phyloP scores from a whole-genome alignment of 2,329 filamentous ascomycete genomes.

The Pestalotiopsis sp. region DNA sequence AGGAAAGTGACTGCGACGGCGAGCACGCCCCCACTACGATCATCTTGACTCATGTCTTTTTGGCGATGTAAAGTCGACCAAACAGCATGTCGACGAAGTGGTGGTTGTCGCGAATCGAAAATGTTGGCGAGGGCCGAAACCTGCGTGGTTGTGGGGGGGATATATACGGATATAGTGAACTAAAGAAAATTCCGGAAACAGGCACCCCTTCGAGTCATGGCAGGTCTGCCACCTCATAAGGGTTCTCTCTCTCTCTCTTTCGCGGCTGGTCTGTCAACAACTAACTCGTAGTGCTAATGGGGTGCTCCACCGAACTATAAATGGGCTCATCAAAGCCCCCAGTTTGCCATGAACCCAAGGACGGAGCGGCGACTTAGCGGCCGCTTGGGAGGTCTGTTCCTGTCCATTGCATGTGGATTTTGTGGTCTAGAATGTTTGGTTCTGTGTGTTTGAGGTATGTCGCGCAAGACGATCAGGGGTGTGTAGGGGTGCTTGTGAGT shows the following conservation, averaged over 20 bases:
- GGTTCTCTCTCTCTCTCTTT: too few relatives aligned
- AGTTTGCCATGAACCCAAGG: not conserved
- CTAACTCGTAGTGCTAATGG: not conserved
- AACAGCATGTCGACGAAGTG: not conserved
- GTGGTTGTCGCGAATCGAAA: not conserved
- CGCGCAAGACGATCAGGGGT: not conserved
- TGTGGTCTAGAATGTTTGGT: not conserved
- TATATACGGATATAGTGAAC: not conserved
- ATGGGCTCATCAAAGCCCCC: not conserved
- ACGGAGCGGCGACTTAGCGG: not conserved
- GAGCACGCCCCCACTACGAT: constrained; percentile 3
- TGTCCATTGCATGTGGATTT: not conserved
- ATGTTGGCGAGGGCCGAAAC: not conserved
- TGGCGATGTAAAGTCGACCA: not conserved
- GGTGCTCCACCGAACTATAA: not conserved
- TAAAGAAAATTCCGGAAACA: not conserved
- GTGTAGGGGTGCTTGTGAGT: not conserved
- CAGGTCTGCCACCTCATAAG: not conserved
- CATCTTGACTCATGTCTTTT: constrained; percentile 3
- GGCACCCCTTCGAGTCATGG: not conserved
- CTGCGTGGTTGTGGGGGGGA: not conserved
- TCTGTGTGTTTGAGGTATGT: not conserved
- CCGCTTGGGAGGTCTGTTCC: not conserved
- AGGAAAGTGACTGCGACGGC: constrained; percentile 3
- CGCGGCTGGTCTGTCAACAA: too few relatives aligned